These are phyloP conservation scores for Eutrema heterophyllum DNA, from an alignment of 345 rosid species.

Conservation along the genomic window DNA sequence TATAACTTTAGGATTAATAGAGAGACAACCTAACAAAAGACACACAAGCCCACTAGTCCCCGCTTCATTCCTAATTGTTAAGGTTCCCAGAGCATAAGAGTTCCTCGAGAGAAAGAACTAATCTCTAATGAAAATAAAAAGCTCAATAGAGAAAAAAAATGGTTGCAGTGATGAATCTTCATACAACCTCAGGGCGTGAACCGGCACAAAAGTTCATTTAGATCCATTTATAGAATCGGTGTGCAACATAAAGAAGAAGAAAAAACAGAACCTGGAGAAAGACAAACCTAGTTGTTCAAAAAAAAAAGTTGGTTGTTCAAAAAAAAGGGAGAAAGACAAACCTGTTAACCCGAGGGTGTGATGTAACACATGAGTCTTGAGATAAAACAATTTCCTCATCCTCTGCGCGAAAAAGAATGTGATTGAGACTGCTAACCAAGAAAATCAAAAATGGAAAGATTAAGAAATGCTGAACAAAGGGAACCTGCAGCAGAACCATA, in stretches of 20 bases:
- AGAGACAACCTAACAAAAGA: background rate
- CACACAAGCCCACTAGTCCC: background rate
- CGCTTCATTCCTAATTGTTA: background rate
- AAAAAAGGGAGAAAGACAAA: constrained; percentile 22
- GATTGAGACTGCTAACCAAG: constrained; percentile 37
- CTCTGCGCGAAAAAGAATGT: constrained; percentile 33
- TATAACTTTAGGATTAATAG: background rate
- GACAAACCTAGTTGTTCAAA: too few relatives aligned
- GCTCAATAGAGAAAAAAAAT: background rate
- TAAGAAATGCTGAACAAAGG: background rate
- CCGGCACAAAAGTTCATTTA: background rate
- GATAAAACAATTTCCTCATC: constrained; percentile 46
- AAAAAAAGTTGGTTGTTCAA: too few relatives aligned
- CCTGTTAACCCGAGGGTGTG: constrained; percentile 48
- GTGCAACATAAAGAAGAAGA: background rate
- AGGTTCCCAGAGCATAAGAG: background rate
- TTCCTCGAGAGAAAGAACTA: background rate
- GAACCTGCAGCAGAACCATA: constrained; percentile 47
- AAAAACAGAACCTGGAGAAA: background rate
- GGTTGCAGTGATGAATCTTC: background rate
- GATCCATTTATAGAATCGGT: background rate
- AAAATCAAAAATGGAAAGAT: background rate
- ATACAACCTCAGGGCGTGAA: background rate
- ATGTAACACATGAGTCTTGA: constrained; percentile 34
- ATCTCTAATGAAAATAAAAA: background rate